phyloP scores from a whole-genome alignment of 768 basidiomycete genomes.

The Russula sp. region DNA sequence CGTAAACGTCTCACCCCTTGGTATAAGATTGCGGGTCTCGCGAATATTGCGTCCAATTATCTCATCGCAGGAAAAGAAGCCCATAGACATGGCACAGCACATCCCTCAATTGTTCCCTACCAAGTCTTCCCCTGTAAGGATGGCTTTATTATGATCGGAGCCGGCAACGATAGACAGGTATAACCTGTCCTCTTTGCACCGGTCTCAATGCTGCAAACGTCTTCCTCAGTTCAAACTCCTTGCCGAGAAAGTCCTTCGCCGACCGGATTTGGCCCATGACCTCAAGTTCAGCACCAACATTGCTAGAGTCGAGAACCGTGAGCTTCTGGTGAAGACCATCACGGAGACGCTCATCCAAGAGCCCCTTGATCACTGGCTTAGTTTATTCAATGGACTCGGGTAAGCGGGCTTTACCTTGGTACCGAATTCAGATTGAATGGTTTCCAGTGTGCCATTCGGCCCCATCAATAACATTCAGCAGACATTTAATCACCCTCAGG shows the following conservation, averaged over 20 bases:
- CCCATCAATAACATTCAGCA: conserved; percentile 91
- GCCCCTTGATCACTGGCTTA: conserved; percentile 71
- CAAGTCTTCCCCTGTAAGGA: conserved; percentile 86
- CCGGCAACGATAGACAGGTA: conserved; percentile 86
- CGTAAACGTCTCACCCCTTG: background rate
- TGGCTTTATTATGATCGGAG: conserved; percentile 91
- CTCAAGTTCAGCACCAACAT: conserved; percentile 70
- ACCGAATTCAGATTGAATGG: conserved; percentile 10
- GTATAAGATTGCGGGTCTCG: conserved; percentile 80
- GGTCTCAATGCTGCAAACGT: background rate
- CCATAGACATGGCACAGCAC: conserved; percentile 83
- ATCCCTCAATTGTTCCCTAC: conserved; percentile 92
- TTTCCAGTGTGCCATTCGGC: conserved; percentile 73
- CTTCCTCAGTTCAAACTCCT: conserved; percentile 64
- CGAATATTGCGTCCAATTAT: conserved; percentile 92
- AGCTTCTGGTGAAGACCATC: conserved; percentile 65
- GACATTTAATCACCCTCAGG: conserved; percentile 88
- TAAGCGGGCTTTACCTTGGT: conserved; percentile 38
- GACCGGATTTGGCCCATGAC: conserved; percentile 58
- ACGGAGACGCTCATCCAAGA: conserved; percentile 54
- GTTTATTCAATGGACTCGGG: conserved; percentile 74
- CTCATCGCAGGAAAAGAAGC: conserved; percentile 84
- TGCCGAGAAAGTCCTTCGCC: conserved; percentile 57
- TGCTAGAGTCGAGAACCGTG: conserved; percentile 71
- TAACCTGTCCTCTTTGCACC: conserved; percentile 1